Percentiles rank a stretch among this genome's conserved stretches.
Evolutionary conservation across 2,329 filamentous ascomycete genomes (phyloP).

Genomic region (Aurifilum marmelostoma): DNA sequence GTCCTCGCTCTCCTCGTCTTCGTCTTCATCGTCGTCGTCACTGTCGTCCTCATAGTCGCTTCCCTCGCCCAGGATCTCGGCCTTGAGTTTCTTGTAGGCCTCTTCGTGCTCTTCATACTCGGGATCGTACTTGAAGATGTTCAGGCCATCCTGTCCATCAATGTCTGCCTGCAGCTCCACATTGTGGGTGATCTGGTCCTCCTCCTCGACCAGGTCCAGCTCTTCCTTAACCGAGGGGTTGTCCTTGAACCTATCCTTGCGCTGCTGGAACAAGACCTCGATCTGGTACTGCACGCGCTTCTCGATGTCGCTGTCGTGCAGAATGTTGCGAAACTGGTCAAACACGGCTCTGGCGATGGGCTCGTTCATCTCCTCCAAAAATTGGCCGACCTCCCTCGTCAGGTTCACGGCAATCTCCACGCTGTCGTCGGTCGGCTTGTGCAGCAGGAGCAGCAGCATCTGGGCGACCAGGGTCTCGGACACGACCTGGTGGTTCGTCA

Average conservation of each 20-base stretch:
- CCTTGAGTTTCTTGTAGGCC: constrained; percentile 84
- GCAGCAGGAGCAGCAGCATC: constrained; percentile 85
- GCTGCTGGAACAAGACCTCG: constrained; percentile 93
- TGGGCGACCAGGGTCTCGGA: constrained; percentile 93
- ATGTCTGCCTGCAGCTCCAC: constrained; percentile 81
- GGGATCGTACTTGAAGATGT: constrained; percentile 92
- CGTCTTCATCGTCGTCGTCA: constrained; percentile 74
- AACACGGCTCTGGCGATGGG: constrained; percentile 88
- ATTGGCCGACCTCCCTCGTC: constrained; percentile 89
- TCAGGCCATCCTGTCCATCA: constrained; percentile 83
- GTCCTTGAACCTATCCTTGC: constrained; percentile 96
- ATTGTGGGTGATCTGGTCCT: constrained; percentile 94
- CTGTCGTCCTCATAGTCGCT: constrained; percentile 78
- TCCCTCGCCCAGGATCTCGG: constrained; percentile 92
- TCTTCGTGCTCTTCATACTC: constrained; percentile 91
- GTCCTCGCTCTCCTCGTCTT: constrained; percentile 72
- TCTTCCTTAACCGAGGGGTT: constrained; percentile 90
- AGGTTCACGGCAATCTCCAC: constrained; percentile 96
- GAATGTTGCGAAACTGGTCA: constrained; percentile 91
- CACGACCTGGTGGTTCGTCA: constrained; percentile 94
- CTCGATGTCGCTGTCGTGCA: constrained; percentile 96
- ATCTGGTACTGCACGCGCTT: constrained; percentile 99
- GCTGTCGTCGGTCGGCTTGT: constrained; percentile 95
- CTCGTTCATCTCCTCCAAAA: constrained; percentile 92
- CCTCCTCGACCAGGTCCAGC: constrained; percentile 92